These are phyloP conservation scores for Zymoseptoria passerinii DNA, from an alignment of 2,329 filamentous ascomycete species.

Conservation along the genomic window DNA sequence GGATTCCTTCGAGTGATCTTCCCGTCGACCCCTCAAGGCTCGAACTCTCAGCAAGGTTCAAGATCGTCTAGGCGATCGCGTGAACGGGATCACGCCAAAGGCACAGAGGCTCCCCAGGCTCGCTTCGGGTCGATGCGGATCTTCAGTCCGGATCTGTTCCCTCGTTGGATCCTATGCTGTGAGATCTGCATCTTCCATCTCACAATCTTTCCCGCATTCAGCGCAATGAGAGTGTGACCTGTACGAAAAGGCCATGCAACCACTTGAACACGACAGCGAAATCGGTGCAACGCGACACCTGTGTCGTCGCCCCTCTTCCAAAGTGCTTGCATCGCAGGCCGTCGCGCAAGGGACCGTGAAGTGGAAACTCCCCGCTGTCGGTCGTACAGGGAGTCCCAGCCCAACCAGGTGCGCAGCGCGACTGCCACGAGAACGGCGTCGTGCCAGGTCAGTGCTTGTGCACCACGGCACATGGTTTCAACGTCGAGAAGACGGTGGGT, in stretches of 20 bases:
- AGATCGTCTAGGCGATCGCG: neutral
- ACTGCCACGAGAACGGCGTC: slow-evolving; percentile 19
- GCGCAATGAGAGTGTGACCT: slow-evolving; percentile 4
- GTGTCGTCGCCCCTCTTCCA: slow-evolving; percentile 8
- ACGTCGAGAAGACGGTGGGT: neutral
- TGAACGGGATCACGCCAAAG: neutral
- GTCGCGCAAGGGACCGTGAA: slow-evolving; percentile 15
- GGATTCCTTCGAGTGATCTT: neutral
- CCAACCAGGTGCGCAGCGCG: slow-evolving; percentile 11
- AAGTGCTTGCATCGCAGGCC: slow-evolving; percentile 21
- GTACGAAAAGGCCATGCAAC: slow-evolving; percentile 13
- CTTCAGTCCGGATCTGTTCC: neutral
- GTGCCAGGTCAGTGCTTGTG: slow-evolving; percentile 6
- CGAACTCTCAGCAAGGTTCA: neutral
- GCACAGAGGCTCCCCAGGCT: slow-evolving; percentile 5
- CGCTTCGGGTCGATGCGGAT: slow-evolving; percentile 16
- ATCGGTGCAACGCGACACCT: slow-evolving; percentile 13
- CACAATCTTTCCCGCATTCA: neutral
- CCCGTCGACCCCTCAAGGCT: neutral
- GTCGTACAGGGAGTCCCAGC: slow-evolving; percentile 8
- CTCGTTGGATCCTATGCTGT: neutral
- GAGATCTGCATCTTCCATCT: neutral
- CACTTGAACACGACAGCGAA: slow-evolving; percentile 19
- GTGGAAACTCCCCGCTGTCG: neutral
- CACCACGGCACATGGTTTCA: slow-evolving; percentile 9